These are phyloP conservation scores for Solanum acaule DNA, from an alignment of 257 asterid species.

Conservation along the genomic window DNA sequence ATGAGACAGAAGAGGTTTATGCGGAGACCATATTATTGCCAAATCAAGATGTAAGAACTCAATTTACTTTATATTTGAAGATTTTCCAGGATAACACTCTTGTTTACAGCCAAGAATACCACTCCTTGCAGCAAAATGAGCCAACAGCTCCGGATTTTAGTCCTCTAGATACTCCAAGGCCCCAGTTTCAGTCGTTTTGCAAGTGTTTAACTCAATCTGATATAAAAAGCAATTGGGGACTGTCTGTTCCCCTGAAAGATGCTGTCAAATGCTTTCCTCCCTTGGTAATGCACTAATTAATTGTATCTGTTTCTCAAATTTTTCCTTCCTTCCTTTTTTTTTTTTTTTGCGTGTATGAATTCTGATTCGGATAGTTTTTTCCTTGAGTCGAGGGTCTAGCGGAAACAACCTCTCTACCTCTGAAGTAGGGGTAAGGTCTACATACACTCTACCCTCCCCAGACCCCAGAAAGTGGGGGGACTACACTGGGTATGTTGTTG, in stretches of 20 bases:
- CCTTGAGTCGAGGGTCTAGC: neutral
- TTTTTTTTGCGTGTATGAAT: neutral
- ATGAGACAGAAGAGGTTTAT: conserved; percentile 68
- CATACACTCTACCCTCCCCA: neutral
- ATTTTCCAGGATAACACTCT: neutral
- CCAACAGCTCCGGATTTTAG: conserved; percentile 21
- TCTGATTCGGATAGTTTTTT: accelerated
- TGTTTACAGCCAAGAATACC: neutral
- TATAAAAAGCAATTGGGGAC: conserved; percentile 65
- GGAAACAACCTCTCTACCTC: neutral
- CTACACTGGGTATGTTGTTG: neutral
- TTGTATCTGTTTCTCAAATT: neutral
- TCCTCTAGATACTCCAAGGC: conserved; percentile 31
- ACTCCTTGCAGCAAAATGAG: conserved; percentile 42
- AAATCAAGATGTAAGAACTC: conserved; percentile 40
- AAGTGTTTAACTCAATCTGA: conserved; percentile 74
- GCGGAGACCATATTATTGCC: conserved; percentile 64
- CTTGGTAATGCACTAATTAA: conserved; percentile 36
- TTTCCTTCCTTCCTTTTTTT: neutral
- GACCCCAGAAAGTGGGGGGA: neutral
- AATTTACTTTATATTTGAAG: neutral
- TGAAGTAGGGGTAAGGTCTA: neutral
- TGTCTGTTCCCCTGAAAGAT: conserved; percentile 52
- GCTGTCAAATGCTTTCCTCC: conserved; percentile 77
- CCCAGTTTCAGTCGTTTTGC: conserved; percentile 51